Base-by-base conservation (phyloP, 2,329 filamentous ascomycete genomes). In the Plenodomus lindquistii region DNA sequence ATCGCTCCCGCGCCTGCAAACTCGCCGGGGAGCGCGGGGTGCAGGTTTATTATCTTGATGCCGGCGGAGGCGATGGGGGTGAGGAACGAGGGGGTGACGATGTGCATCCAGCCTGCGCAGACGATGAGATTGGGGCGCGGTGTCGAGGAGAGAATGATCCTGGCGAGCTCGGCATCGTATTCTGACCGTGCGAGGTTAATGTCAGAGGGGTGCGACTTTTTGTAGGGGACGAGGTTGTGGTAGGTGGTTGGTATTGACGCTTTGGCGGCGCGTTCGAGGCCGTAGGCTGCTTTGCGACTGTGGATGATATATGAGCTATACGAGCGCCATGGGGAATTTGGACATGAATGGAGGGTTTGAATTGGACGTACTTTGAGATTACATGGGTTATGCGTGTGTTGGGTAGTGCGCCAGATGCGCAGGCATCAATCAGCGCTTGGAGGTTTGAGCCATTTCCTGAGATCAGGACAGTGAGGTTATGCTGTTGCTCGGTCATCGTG, bases 51-150 rank as follows among this genome's bases (percentile, higher is more conserved):
- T 37, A 93, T 85, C 19, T 79, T 81, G 29, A 93, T 78, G 0
- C 80, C 81, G 0, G 79, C 82, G 11, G 71, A 75, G 27, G 82
- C 79, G 7, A 96, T 67, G 2, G 89, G 88, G 8, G 81, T 78
- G 40, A 96, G 76, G 68, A 95, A 94, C 1, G 78, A 75, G 2
- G 78, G 77, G 0, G 85, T 85, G 40, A 95, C 81, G 48, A 95
- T 86, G 69, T 94, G 86, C 90, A 95, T 95, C 81, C 89, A 95
- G 2, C 91, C 91, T 1, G 70, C 86, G 58, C 91, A 88, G 8
- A 94, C 86, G 40, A 96, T 84, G 45, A 96, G 73, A 45, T 92
- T 83, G 0, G 91, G 90, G 1, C 50, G 52, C 0, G 64, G 63
- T 48, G 73, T 73, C 54, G 87, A 81, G 4, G 73, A 69, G 19